These are phyloP conservation scores for Scenedesmus sp. DNA, from an alignment of 163 green algal species.

Conservation along the genomic window DNA sequence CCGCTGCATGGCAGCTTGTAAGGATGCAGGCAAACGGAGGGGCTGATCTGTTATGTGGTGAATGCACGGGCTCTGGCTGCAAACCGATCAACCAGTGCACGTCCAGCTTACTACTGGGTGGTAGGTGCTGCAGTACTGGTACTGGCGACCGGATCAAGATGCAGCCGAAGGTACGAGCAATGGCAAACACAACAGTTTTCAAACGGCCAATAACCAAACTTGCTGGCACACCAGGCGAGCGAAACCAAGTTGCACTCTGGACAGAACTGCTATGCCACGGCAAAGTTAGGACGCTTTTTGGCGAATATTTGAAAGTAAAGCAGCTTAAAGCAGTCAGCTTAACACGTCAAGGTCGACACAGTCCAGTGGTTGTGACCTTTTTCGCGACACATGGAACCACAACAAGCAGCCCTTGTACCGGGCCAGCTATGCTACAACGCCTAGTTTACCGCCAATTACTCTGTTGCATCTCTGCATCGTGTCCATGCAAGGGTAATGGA, in stretches of 20 bases:
- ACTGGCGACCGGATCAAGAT: background rate
- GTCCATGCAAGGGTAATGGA: background rate
- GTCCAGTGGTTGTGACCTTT: background rate
- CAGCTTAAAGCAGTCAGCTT: too few species aligned
- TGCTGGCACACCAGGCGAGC: background rate
- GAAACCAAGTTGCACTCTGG: conserved; percentile 10
- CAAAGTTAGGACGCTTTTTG: too few species aligned
- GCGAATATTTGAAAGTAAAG: too few species aligned
- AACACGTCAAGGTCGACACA: background rate
- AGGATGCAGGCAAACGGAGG: background rate
- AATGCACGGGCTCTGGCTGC: background rate
- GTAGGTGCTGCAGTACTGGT: background rate
- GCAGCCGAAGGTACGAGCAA: background rate
- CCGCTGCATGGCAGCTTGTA: background rate
- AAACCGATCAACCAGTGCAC: background rate
- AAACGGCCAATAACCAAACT: background rate
- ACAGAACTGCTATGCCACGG: background rate
- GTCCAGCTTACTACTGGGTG: background rate
- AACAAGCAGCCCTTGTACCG: background rate
- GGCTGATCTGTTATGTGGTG: background rate
- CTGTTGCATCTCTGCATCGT: background rate
- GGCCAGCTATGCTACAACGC: background rate
- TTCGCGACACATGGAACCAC: background rate
- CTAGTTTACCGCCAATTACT: background rate
- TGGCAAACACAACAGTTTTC: too few species aligned